These are phyloP conservation scores for Lachancea quebecensis DNA, from an alignment of 805 yeast species.

Conservation along the genomic window DNA sequence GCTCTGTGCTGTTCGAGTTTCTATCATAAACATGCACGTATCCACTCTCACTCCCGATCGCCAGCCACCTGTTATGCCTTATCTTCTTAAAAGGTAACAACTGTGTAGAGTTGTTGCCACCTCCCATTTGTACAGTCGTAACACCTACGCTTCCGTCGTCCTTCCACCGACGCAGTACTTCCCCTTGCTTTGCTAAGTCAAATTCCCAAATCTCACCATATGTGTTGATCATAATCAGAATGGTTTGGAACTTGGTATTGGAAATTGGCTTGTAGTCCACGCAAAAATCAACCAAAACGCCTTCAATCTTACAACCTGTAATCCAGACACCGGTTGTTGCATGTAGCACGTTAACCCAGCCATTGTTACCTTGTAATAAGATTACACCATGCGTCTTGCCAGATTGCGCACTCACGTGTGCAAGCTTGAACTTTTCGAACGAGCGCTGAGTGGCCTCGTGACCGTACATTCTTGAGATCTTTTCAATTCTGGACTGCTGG, in stretches of 20 bases:
- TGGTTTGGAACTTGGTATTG: conserved; percentile 24
- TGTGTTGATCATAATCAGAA: conserved; percentile 56
- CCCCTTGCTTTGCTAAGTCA: conserved; percentile 40
- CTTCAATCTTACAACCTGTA: conserved; percentile 83
- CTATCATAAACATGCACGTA: conserved; percentile 81
- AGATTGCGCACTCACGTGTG: conserved; percentile 34
- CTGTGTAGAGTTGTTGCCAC: conserved; percentile 33
- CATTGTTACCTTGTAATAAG: conserved; percentile 76
- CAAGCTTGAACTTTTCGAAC: conserved; percentile 77
- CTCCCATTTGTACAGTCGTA: conserved; percentile 70
- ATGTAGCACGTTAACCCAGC: conserved; percentile 81
- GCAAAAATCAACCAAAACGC: conserved; percentile 68
- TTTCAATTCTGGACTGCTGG: conserved; percentile 50
- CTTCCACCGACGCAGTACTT: conserved; percentile 63
- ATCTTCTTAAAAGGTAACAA: conserved; percentile 22
- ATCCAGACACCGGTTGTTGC: conserved; percentile 81
- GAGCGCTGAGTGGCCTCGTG: conserved; percentile 79
- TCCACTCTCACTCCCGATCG: conserved; percentile 85
- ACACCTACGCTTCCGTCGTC: conserved; percentile 84
- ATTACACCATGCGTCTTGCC: conserved; percentile 51
- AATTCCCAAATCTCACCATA: conserved; percentile 91
- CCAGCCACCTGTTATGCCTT: conserved; percentile 61
- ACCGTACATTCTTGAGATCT: conserved; percentile 84
- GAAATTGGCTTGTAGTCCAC: conserved; percentile 29
- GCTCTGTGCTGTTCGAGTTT: conserved; percentile 36